Conservation (phyloP, 2,329 filamentous ascomycete species). For the Talaromyces sp. region DNA sequence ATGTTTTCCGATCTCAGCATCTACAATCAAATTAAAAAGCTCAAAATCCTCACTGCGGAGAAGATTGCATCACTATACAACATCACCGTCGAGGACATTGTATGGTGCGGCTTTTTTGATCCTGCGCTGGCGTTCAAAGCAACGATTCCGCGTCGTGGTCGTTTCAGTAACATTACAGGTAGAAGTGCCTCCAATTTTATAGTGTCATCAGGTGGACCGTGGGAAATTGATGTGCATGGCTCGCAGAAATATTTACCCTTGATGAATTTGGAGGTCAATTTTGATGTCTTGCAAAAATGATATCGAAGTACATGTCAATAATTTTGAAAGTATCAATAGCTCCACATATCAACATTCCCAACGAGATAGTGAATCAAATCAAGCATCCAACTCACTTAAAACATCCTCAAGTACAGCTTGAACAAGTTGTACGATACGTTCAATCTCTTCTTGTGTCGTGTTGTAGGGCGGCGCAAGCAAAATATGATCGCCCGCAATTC, state of each 20-base stretch:
- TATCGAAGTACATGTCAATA: not conserved
- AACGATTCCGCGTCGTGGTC: not conserved
- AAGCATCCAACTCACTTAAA: conserved; percentile 29
- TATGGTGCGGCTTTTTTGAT: conserved; percentile 8
- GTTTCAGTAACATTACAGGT: not conserved
- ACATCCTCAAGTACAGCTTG: conserved; percentile 52
- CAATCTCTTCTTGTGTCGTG: conserved; percentile 55
- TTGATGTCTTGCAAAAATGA: not conserved
- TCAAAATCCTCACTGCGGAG: not conserved
- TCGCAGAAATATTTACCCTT: not conserved
- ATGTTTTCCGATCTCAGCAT: not conserved
- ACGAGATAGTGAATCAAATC: not conserved
- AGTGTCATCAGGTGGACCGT: not conserved
- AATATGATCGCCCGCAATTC: conserved; percentile 63
- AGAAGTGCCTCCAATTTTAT: not conserved
- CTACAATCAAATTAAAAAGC: conserved; percentile 6
- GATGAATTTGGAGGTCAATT: not conserved
- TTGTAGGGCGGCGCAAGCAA: conserved; percentile 68
- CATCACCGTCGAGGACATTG: not conserved
- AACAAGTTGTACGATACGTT: conserved; percentile 53
- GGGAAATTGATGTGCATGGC: not conserved
- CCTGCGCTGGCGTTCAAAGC: conserved; percentile 13
- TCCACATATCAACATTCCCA: not conserved
- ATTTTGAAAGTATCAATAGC: too few relatives aligned
- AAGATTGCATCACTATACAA: not conserved